Conservation (phyloP, 2,329 filamentous ascomycete genomes). For the Ophiostoma triangulosporum region DNA sequence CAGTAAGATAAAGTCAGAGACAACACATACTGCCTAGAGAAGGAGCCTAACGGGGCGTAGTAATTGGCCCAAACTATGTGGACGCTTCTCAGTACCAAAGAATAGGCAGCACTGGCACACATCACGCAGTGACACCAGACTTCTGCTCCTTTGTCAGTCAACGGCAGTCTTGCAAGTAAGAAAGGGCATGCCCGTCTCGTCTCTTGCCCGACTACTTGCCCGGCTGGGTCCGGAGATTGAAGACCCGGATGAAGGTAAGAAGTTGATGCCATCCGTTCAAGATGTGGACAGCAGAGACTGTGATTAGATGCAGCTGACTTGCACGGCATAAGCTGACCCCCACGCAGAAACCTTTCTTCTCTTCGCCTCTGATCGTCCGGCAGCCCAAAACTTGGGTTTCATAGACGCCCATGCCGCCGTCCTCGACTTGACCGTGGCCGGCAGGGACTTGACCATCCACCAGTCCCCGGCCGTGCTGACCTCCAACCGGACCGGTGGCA, state of each 20-base stretch:
- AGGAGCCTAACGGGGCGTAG: too few species aligned
- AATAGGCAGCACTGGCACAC: too few species aligned
- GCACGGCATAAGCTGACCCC: not conserved
- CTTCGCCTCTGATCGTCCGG: slow-evolving; percentile 63
- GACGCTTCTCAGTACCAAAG: too few species aligned
- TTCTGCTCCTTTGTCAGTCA: too few species aligned
- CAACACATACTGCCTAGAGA: too few species aligned
- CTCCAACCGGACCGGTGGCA: slow-evolving; percentile 53
- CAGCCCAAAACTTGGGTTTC: slow-evolving; percentile 65
- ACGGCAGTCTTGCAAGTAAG: not conserved
- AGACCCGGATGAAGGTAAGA: slow-evolving; percentile 35
- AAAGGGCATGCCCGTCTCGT: slow-evolving; percentile 1
- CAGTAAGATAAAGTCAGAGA: too few species aligned
- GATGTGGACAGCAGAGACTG: too few species aligned
- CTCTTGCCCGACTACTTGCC: slow-evolving; percentile 4
- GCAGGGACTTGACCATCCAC: slow-evolving; percentile 58
- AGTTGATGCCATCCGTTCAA: not conserved
- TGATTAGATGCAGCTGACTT: too few species aligned
- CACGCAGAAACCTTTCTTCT: slow-evolving; percentile 72
- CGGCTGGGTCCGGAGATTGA: slow-evolving; percentile 30
- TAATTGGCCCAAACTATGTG: too few species aligned
- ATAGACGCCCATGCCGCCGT: slow-evolving; percentile 55
- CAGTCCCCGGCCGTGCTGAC: slow-evolving; percentile 76
- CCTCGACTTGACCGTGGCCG: slow-evolving; percentile 52
- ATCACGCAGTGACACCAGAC: too few species aligned